Evolutionary conservation across 495 filamentous ascomycete species (phyloP), one percentile per base, ranked within the genome.

Genomic region (Trichoderma gamsii): DNA sequence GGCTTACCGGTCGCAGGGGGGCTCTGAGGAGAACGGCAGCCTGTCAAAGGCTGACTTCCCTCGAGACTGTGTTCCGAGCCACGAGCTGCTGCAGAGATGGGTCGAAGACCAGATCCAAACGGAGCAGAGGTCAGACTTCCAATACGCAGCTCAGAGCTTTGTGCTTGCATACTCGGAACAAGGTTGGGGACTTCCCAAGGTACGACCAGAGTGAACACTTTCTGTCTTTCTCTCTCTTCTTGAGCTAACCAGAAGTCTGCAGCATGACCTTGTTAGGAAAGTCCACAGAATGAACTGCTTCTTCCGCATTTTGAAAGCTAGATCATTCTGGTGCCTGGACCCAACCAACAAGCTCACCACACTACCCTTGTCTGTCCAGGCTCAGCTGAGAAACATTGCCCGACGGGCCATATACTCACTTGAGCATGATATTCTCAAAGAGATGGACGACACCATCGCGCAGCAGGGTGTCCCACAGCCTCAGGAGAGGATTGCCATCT

Each of bases 241-340:
- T 64, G 29, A 71, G 68, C 75, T 77, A 46, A 77, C 73, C 43
- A 25, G n/a, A 35, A 41, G 9, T 16, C n/a, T 35, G 63, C 65
- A 77, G 76, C 64, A 71, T 64, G 46, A 69, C n/a, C 71, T 77
- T 5, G 73, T 77, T 44, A 70, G 68, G 13, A 71, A 73, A 66
- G 74, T 76, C 29, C 72, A 72, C 59, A 65, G 69, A n/a, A 70
- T 77, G 70, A 74, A 69, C 38, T 77, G 76, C 64, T 70, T 76
- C 64, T 77, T 75, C 68, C 71, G 66, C 64, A 74, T 77, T 49
- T 76, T 73, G 76, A 70, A 77, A 18, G 38, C 59, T 7, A n/a
- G 9, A 13, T 68, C 59, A 11, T 68, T 49, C 41, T 15, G 56
- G 27, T 51, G 67, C 38, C 21, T 43, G 7, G 43, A 49, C 23